Percentiles rank a stretch among this genome's conserved stretches.
phyloP scores from a whole-genome alignment of 257 asterid species.

The Forsythia viridissima region DNA sequence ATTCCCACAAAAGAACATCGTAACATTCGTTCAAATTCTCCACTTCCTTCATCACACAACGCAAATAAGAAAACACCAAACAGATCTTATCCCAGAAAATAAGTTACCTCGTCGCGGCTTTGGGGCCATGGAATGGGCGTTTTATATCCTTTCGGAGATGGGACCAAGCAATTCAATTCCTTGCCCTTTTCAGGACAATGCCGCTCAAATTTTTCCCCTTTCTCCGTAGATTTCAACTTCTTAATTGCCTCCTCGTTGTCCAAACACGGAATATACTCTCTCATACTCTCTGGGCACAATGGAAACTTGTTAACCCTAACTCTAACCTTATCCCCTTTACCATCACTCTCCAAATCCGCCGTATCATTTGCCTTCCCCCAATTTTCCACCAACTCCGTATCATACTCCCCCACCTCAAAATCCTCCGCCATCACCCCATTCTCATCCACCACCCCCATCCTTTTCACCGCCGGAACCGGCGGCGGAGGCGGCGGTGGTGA shows the following conservation, averaged over 20 bases:
- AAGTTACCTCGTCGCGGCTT: conserved; percentile 87
- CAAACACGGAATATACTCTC: conserved; percentile 92
- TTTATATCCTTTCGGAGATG: conserved; percentile 83
- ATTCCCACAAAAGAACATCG: not conserved
- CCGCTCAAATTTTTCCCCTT: conserved; percentile 87
- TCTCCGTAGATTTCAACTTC: conserved; percentile 61
- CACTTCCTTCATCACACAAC: not conserved
- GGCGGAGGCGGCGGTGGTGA: conserved; percentile 24
- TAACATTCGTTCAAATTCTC: not conserved
- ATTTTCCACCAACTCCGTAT: conserved; percentile 62
- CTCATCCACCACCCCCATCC: conserved; percentile 91
- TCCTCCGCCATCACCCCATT: conserved; percentile 76
- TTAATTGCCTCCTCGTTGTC: conserved; percentile 75
- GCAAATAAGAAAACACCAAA: not conserved
- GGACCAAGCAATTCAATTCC: conserved; percentile 78
- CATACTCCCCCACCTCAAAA: conserved; percentile 80
- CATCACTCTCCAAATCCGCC: conserved; percentile 41
- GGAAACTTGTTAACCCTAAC: conserved; percentile 60
- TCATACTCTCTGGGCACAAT: conserved; percentile 63
- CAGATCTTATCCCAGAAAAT: not conserved
- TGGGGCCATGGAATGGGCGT: conserved; percentile 82
- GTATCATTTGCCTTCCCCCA: conserved; percentile 57
- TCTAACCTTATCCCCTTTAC: conserved; percentile 40
- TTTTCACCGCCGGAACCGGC: conserved; percentile 60
- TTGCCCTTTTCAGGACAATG: conserved; percentile 78